These are phyloP conservation scores for Lathyrus oleraceus DNA, from an alignment of 306 rosid species.

Conservation along the genomic window DNA sequence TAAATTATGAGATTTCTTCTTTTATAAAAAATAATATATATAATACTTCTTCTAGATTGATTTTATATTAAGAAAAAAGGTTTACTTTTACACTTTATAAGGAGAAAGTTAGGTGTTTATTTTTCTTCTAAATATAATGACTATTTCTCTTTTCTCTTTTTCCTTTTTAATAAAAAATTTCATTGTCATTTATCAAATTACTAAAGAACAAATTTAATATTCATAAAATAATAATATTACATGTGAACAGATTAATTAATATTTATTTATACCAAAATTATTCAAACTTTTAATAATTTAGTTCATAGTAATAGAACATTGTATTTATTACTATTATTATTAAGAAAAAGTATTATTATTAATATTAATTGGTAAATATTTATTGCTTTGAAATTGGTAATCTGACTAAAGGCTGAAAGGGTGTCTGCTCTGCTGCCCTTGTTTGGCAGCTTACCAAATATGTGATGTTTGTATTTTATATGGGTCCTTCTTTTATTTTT, in stretches of 20 bases:
- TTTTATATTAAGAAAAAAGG: not conserved
- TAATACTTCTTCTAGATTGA: not conserved
- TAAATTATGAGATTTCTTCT: not conserved
- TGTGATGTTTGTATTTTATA: conserved; percentile 24
- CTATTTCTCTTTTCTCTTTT: too few relatives aligned
- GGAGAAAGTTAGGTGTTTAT: not conserved
- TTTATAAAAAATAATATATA: too few relatives aligned
- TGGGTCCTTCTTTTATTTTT: too few relatives aligned
- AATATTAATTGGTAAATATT: not conserved
- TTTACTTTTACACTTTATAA: not conserved
- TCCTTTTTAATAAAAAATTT: too few relatives aligned
- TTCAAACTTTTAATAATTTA: not conserved
- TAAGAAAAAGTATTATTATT: not conserved
- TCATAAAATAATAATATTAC: too few relatives aligned
- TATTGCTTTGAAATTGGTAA: conserved; percentile 1
- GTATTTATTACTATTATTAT: not conserved
- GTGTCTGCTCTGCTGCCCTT: conserved; percentile 26
- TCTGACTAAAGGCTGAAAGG: conserved; percentile 28
- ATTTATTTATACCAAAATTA: too few relatives aligned
- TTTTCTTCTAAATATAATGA: too few relatives aligned
- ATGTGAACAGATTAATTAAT: too few relatives aligned
- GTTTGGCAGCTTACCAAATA: conserved; percentile 57
- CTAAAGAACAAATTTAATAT: too few relatives aligned
- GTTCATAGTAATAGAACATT: not conserved
- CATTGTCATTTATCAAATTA: too few relatives aligned